Conservation (phyloP, 1,284 basidiomycete species). For the Amylostereum chailletii region DNA sequence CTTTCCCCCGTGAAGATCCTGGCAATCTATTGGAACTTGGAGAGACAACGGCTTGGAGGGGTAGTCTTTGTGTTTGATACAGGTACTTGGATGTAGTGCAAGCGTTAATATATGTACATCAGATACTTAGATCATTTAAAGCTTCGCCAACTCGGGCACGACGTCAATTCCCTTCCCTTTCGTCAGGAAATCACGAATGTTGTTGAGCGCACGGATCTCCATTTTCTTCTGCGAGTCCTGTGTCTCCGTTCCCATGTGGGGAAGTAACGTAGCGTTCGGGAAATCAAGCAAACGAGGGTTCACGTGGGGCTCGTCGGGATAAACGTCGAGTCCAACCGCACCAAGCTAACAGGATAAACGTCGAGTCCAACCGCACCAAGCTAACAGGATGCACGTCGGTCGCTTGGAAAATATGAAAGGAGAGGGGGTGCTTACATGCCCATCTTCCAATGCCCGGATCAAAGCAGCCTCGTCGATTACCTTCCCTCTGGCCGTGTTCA, state of each 20-base stretch:
- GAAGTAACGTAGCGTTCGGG: constrained; percentile 76
- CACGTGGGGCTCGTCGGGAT: constrained; percentile 80
- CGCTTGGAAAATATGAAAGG: constrained; percentile 6
- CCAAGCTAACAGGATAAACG: constrained; percentile 47
- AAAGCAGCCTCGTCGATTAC: constrained; percentile 84
- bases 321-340: constrained; percentile 85
- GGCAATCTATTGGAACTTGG: no score
- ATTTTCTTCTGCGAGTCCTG: constrained; percentile 76
- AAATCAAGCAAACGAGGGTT: constrained; percentile 75
- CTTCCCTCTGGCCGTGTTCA: constrained; percentile 89
- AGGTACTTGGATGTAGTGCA: no score
- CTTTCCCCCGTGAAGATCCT: no score
- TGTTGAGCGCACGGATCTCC: constrained; percentile 71
- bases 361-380: neutral
- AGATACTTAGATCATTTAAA: neutral
- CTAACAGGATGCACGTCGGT: neutral
- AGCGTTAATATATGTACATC: no score
- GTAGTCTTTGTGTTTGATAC: no score
- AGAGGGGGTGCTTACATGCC: constrained; percentile 52
- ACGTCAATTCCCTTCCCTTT: constrained; percentile 58
- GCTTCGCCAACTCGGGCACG: constrained; percentile 40
- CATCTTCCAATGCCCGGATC: constrained; percentile 76
- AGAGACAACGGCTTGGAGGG: no score
- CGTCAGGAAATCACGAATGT: constrained; percentile 60
- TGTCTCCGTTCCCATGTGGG: constrained; percentile 88